phyloP scores from a whole-genome alignment of 2,329 filamentous ascomycete genomes.

The Pyricularia sp. region DNA sequence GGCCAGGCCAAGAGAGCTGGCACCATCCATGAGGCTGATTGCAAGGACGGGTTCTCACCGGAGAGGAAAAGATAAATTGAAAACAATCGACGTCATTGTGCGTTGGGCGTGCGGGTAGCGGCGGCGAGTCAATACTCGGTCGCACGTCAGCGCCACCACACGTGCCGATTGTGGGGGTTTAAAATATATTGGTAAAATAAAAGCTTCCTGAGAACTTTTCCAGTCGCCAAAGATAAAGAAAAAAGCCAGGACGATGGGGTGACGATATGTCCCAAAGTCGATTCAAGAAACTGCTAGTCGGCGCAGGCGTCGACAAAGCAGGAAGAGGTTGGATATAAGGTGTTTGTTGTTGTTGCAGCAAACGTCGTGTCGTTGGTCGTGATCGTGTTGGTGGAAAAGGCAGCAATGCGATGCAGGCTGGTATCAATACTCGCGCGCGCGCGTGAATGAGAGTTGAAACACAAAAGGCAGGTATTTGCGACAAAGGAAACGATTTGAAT shows the following conservation, averaged over 20 bases:
- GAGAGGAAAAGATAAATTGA: neutral
- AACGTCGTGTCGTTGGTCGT: neutral
- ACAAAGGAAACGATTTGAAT: slow-evolving; percentile 14
- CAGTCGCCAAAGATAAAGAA: neutral
- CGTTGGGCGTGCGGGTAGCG: neutral
- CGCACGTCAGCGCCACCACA: neutral
- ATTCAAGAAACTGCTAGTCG: neutral
- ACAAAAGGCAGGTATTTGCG: slow-evolving; percentile 1
- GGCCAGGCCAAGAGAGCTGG: neutral
- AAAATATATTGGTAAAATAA: neutral
- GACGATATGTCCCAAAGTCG: neutral
- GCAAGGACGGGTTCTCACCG: neutral
- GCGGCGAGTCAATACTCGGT: neutral
- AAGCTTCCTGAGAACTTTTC: neutral
- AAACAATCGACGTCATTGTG: neutral
- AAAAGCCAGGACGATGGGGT: neutral
- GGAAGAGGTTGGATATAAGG: neutral
- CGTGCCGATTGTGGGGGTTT: neutral
- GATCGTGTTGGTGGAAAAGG: neutral
- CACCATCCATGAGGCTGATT: neutral
- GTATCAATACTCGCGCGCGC: neutral
- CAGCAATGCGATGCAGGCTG: neutral
- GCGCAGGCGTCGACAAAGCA: neutral
- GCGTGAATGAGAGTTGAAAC: neutral
- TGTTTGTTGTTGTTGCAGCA: neutral